Evolutionary conservation across 2,329 filamentous ascomycete species (phyloP), one percentile per base, ranked within the genome.

Genomic region (Trichoderma asperellum): DNA sequence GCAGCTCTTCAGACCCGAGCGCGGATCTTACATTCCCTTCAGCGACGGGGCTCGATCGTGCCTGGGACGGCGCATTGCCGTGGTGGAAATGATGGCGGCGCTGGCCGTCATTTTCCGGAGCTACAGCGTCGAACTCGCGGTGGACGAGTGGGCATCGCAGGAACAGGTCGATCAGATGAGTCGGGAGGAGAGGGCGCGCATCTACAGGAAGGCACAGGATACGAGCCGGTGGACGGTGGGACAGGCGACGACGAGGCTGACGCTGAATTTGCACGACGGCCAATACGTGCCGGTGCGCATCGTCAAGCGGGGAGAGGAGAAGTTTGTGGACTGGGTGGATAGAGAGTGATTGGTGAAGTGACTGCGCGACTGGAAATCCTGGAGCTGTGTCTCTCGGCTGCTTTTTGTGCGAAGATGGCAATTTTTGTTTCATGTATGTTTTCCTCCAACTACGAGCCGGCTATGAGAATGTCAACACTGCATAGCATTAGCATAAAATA

Each of bases 41-140:
- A 86, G 84, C 60, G 86, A 88, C 68, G 87, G 87, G 2, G 80
- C 86, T 21, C 81, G 88, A 63, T 85, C 84, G 27, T 89, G 88
- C 70, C 75, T 89, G 7, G 87, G 88, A 6, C 80, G 86, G 47
- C 82, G 87, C 14, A 85, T 89, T 64, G 87, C 87, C 8, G 85
- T 88, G 75, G 86, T 89, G 1, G 86, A 89, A 77, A 81, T 89
- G 73, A 79, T 87, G 58, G 84, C 87, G 3, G 80, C 83, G 12
- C 75, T 90, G 68, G 84, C 86, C 2, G 83, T 87, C 16, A 73
- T 88, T 16, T 87, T 88, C 73, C 84, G 85, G 72, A 74, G 85
- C 57, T 88, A 91, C 76, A 91, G 87, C 75, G 81, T 94, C 5
- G 91, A 94, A 81, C 83, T 94, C 69, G 90, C 88, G 2, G 89